A percentile compares a stretch with the other conserved stretches of the same genome.
Conservation (phyloP, 257 asterid genomes). For the Petunia axillaris region DNA sequence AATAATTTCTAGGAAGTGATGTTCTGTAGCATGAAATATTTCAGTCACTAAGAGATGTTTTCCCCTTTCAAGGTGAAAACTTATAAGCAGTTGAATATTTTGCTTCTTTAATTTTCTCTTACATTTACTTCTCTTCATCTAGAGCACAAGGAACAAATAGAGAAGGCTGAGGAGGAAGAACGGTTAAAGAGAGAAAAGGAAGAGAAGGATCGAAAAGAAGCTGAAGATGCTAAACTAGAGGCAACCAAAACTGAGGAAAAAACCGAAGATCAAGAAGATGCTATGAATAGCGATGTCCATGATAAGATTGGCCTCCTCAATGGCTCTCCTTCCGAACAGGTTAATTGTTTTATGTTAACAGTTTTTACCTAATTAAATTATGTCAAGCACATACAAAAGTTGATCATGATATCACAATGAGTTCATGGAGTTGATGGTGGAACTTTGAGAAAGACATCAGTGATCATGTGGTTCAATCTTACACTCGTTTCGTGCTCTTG, state of each 20-base stretch:
- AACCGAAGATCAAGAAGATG: conserved; percentile 47
- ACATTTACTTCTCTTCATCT: conserved; percentile 27
- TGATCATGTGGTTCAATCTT: background rate
- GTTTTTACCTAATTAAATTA: background rate
- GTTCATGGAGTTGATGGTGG: background rate
- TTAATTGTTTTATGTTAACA: conserved; percentile 24
- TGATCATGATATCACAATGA: background rate
- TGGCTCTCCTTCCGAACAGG: conserved; percentile 52
- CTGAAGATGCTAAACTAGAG: conserved; percentile 55
- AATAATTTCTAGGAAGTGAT: background rate
- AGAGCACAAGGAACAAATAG: conserved; percentile 90
- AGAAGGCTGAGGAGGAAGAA: conserved; percentile 89
- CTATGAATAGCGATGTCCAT: conserved; percentile 44
- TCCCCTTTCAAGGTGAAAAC: background rate
- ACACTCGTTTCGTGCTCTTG: too few species aligned
- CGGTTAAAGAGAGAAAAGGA: conserved; percentile 81
- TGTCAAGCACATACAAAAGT: background rate
- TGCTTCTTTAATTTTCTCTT: too few species aligned
- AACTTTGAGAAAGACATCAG: background rate
- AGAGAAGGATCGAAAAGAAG: conserved; percentile 66
- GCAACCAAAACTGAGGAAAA: conserved; percentile 40
- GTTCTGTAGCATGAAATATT: too few species aligned
- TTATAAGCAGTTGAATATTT: too few species aligned
- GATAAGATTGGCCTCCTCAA: conserved; percentile 49
- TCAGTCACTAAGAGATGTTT: too few species aligned